Base-by-base conservation (phyloP, 768 basidiomycete species). In the Tylopilus vinaceipallidus region DNA sequence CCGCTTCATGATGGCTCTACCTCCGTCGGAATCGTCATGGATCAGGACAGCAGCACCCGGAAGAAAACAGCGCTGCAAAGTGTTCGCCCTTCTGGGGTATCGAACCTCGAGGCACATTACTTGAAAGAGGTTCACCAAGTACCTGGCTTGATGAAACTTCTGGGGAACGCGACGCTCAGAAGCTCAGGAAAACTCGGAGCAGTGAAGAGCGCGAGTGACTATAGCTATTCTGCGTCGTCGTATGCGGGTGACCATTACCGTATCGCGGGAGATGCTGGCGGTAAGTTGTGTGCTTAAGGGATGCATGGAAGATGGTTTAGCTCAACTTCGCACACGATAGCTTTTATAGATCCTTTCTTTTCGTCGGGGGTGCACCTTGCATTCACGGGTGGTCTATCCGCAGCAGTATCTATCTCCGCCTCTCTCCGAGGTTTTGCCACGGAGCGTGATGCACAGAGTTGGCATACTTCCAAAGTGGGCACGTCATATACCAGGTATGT, bases 151-250 rank as follows among this genome's bases (percentile, higher is more conserved):
- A 30, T 39, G 38, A 40, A 29, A 6, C 27, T 29, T 29, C 27
- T 29, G 27, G 27, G 27, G 12, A 29, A 29, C 12, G 27, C 27
- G 9, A 54, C 41, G 11, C 53, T 57, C 22, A 49, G 49, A 22
- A 24, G 12, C 12, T 42, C 42, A 4, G 53, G 45, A 6, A 10
- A 51, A 16, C 20, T 32, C 2, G 47, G 47, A 17, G 50, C 54
- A 5, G 20, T 58, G 14, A 58, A 56, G 27, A 44, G 69, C 43
- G 79, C 81, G 16, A 75, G 71, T 46, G 82, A 84, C 62, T 82
- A 74, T 52, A 82, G 79, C 49, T 84, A 83, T 60, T 80, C 81
- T n/a, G 78, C 81, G 6, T 12, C 27, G 27, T 29, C 27, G 27
- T 29, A 29, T 12, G 27, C 27, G 12, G 27, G 27, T 6, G 64